Conservation (phyloP, 2,329 filamentous ascomycete genomes). For the Pseudovirgaria hyperparasitica region DNA sequence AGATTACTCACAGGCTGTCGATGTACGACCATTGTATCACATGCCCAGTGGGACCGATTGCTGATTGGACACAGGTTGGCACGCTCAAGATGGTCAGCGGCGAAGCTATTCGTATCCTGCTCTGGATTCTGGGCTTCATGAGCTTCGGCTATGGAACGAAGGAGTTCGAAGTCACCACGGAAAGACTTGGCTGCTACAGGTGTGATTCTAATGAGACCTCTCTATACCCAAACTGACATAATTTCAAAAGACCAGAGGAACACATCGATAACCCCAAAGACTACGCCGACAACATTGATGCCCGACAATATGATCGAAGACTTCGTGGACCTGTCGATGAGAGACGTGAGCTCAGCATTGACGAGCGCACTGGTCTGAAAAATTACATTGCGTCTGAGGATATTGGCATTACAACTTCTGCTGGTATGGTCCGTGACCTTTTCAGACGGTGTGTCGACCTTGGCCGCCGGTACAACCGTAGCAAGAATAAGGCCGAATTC, state of each 20-base stretch:
- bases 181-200: conserved; percentile 68
- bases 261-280: conserved; percentile 72
- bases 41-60: neutral
- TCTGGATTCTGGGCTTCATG: conserved; percentile 84
- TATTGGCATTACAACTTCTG: conserved; percentile 67
- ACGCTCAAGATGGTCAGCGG: conserved; percentile 84
- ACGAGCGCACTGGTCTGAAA: conserved; percentile 57
- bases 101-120: conserved; percentile 77
- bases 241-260: conserved; percentile 47
- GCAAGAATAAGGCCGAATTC: conserved; percentile 59
- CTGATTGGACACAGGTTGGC: conserved; percentile 38
- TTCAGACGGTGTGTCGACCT: conserved; percentile 65
- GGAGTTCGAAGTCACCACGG: conserved; percentile 74
- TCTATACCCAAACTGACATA: neutral
- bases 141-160: conserved; percentile 72
- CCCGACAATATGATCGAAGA: conserved; percentile 65
- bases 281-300: conserved; percentile 82
- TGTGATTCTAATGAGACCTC: conserved; percentile 10
- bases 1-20: conserved; percentile 89
- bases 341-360: conserved; percentile 62
- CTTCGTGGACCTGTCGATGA: conserved; percentile 77
- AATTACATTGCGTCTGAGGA: conserved; percentile 89
- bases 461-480: conserved; percentile 58
- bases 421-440: conserved; percentile 60
- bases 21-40: conserved; percentile 32